Base-by-base conservation (phyloP, 176 grass and related monocot species). In the Echinochloa phyllopogon region DNA sequence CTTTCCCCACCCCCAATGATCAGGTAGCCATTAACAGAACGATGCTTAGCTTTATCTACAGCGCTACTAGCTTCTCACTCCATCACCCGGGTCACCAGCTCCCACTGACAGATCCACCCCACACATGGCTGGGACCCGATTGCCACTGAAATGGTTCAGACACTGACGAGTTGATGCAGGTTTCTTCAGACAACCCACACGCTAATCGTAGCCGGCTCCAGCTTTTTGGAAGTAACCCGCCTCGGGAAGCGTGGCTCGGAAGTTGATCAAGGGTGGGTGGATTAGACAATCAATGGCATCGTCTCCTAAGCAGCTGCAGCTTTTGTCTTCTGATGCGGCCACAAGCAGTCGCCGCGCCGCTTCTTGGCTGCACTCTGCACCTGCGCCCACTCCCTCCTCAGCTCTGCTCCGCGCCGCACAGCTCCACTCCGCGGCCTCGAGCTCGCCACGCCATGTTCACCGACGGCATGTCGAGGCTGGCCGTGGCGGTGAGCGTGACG, bases 401-500 rank as follows among this genome's bases (percentile, higher is more conserved):
- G 27, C 66, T 50, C 2, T 8, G 27, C 50, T 39, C 44, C 7
- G 33, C 51, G 0, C 25, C 3, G 42, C 52, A 2, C 33, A 15
- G 6, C 42, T 60, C 77, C 43, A 47, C 49, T 15, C 11, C 39
- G 23, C 47, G 10, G 6, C 43, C 58, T 12, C 13, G 20, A 40
- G 18, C 38, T 17, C 66, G 11, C 21, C 41, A 23, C 66, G 61
- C 64, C 15, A 90, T 91, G 89, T 79, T 84, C 69, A 80, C 80
- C 61, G 69, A 87, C 51, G 85, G 89, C 75, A 64, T 84, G 85
- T 80, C 75, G 75, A 80, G 85, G 81, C 62, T 91, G 89, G 71
- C 75, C 6, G 69, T 84, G 24, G 89, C 85, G 61, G 74, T 91
- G 4, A 80, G 67, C 89, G 50, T 91, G 10, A 87, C 77, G 75